Conservation (phyloP, 2,329 filamentous ascomycete genomes). For the Xylariales sp. region DNA sequence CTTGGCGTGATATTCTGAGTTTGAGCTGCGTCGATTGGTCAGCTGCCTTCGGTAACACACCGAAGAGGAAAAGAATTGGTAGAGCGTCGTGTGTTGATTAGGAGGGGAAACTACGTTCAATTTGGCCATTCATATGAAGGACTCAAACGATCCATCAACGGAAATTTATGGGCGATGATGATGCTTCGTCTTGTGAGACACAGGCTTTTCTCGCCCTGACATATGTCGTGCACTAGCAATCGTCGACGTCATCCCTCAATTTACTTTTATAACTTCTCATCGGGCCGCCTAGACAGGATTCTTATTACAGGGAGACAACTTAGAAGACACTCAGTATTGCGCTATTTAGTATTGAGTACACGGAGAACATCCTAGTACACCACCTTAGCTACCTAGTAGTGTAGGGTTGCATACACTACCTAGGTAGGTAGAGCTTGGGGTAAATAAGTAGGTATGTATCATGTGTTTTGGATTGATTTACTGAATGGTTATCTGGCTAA, state of each 20-base stretch:
- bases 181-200: conserved; percentile 13
- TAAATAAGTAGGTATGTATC: too few species aligned
- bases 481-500: too few species aligned
- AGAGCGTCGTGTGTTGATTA: background rate
- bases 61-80: conserved; percentile 31
- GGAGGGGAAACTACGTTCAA: conserved; percentile 24
- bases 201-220: conserved; percentile 9
- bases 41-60: conserved; percentile 13
- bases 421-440: too few species aligned
- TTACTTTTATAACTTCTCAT: background rate
- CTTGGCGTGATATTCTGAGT: conserved; percentile 16
- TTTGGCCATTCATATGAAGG: conserved; percentile 21
- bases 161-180: conserved; percentile 16
- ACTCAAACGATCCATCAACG: conserved; percentile 20
- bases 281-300: background rate
- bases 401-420: background rate
- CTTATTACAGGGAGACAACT: background rate
- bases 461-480: too few species aligned
- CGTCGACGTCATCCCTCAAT: conserved; percentile 20
- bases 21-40: conserved; percentile 25
- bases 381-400: too few species aligned
- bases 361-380: background rate
- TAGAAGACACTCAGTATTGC: background rate
- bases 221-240: conserved; percentile 12
- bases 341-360: background rate